A percentile compares a stretch with the other conserved stretches of the same genome.
These are phyloP conservation scores for Ochetophila trinervis DNA, from an alignment of 306 rosid species.

Conservation along the genomic window DNA sequence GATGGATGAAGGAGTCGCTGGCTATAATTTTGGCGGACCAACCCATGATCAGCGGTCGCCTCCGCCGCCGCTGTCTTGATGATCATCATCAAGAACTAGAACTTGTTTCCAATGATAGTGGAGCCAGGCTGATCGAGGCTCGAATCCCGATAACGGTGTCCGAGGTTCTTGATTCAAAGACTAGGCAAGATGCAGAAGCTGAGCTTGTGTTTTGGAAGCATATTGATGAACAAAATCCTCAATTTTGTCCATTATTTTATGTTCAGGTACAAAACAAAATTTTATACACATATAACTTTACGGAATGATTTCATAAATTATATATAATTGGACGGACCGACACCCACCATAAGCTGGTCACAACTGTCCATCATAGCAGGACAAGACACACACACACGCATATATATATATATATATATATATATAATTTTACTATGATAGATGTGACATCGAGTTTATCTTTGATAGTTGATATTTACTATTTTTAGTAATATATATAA, in stretches of 20 bases:
- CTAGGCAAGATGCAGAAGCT: slow-evolving; percentile 28
- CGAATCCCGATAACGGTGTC: slow-evolving; percentile 7
- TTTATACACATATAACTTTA: too few species aligned
- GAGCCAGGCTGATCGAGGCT: slow-evolving; percentile 49
- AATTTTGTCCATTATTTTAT: slow-evolving; percentile 53
- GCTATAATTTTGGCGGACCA: slow-evolving; percentile 34
- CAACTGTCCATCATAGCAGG: too few species aligned
- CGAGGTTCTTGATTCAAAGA: slow-evolving; percentile 31
- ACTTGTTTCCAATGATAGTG: slow-evolving; percentile 47
- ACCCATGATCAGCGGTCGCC: slow-evolving; percentile 53
- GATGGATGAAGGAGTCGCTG: slow-evolving; percentile 60
- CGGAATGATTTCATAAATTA: too few species aligned
- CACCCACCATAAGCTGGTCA: too few species aligned
- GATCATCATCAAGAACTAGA: not conserved
- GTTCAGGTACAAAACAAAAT: slow-evolving; percentile 38
- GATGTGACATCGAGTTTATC: too few species aligned
- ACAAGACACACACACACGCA: too few species aligned
- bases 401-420: too few species aligned
- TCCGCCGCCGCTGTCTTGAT: not conserved
- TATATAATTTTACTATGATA: too few species aligned
- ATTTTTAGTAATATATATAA: too few species aligned
- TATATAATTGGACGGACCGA: too few species aligned
- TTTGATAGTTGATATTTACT: too few species aligned
- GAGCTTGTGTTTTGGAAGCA: slow-evolving; percentile 63
- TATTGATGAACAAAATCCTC: slow-evolving; percentile 39